Conservation (phyloP, 2,329 filamentous ascomycete species). For the Fusarium napiforme region DNA sequence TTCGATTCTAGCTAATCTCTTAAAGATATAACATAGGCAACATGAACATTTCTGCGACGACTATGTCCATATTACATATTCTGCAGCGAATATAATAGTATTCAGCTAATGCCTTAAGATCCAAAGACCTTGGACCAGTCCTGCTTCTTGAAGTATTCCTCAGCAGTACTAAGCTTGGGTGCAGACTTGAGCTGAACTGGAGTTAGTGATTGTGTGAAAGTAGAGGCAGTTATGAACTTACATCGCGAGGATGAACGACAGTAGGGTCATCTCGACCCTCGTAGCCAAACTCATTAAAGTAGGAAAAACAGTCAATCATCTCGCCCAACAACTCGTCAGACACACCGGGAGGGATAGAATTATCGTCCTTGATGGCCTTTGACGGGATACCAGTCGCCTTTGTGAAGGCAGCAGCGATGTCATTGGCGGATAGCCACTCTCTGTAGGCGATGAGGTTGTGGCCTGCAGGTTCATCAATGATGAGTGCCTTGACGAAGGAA, state of each 20-base stretch:
- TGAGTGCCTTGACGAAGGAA: constrained; percentile 36
- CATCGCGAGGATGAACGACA: constrained; percentile 16
- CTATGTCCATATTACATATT: too few species aligned
- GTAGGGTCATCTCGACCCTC: constrained; percentile 30
- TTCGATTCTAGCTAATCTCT: neutral
- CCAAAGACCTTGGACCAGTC: constrained; percentile 20
- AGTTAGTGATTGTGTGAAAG: neutral
- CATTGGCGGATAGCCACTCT: constrained; percentile 33
- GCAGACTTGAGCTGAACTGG: constrained; percentile 2
- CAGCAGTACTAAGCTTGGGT: neutral
- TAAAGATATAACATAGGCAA: neutral
- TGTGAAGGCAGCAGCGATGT: constrained; percentile 31
- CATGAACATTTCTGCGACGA: neutral
- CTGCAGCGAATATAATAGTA: neutral
- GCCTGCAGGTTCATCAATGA: constrained; percentile 25
- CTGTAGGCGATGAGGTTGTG: constrained; percentile 41
- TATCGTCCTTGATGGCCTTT: neutral
- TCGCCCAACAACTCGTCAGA: constrained; percentile 9
- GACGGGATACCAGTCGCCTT: constrained; percentile 24
- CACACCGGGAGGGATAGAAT: neutral
- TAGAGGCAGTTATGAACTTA: neutral
- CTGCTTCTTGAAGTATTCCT: constrained; percentile 28
- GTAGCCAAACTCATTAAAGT: constrained; percentile 30
- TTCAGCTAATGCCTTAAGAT: neutral
- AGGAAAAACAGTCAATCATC: constrained; percentile 16